A percentile compares a stretch with the other conserved stretches of the same genome.
phyloP scores from a whole-genome alignment of 2,329 filamentous ascomycete species.

The Aspergillus fijiensis region DNA sequence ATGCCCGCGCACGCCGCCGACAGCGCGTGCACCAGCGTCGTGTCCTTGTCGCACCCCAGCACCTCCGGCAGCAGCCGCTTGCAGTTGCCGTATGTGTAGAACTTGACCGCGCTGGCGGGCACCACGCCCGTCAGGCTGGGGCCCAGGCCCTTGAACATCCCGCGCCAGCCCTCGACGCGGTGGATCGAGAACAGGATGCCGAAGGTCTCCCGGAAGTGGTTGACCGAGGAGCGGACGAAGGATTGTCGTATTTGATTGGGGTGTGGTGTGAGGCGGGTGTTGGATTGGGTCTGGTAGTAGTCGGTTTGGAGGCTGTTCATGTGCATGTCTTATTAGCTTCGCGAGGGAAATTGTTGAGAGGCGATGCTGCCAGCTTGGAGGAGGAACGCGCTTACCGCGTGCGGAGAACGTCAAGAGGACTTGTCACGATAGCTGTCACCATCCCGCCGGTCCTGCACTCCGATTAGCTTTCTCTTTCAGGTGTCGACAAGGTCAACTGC shows the following conservation, averaged over 20 bases:
- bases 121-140: slow-evolving; percentile 42
- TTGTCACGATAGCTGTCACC: slow-evolving; percentile 85
- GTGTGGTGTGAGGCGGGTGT: slow-evolving; percentile 50
- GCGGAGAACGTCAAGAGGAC: slow-evolving; percentile 95
- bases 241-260: slow-evolving; percentile 54
- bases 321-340: background rate
- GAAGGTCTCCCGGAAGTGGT: slow-evolving; percentile 43
- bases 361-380: background rate
- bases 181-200: slow-evolving; percentile 39
- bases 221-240: slow-evolving; percentile 57
- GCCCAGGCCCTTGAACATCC: slow-evolving; percentile 39
- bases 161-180: slow-evolving; percentile 39
- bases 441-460: slow-evolving; percentile 63
- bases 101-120: slow-evolving; percentile 41
- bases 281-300: slow-evolving; percentile 79
- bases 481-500: too few species aligned
- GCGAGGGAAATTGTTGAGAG: background rate
- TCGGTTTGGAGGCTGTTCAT: slow-evolving; percentile 71
- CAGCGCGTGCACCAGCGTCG: slow-evolving; percentile 34
- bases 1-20: slow-evolving; percentile 38
- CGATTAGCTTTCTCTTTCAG: background rate
- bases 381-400: slow-evolving; percentile 58
- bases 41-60: slow-evolving; percentile 29
- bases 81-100: slow-evolving; percentile 42
- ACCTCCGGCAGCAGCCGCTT: slow-evolving; percentile 35